Base-by-base conservation (phyloP, 1,284 basidiomycete genomes). In the Puccinia coronata region DNA sequence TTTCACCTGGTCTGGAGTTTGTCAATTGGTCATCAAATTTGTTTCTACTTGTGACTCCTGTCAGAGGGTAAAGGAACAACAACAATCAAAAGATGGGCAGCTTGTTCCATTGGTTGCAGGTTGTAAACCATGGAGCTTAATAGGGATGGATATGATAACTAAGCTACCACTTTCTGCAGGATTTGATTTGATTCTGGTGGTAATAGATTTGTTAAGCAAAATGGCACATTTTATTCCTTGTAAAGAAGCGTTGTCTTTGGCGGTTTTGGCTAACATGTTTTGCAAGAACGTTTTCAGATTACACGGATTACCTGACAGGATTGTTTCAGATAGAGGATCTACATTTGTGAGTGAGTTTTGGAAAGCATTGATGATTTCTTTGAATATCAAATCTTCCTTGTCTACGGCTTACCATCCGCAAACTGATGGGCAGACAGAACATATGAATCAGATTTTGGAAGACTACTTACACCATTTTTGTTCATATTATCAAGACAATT, bases 361-460 rank as follows among this genome's bases (percentile, higher is more conserved):
- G 75, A 31, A 36, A 28, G 5, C 36, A 47, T 16, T 77, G 5
- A 53, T 31, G n/a, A 43, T 5, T n/a, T 18, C 14, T 8, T 77
- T 77, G 41, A 20, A 43, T 31, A 77, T 67, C 4, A 23, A 51
- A 31, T 28, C 61, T 9, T 25, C n/a, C 3, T n/a, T 28, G 11
- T 77, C 61, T 34, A 77, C 75, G 16, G 75, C 75, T 12, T 77
- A 77, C 51, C 75, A 77, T 28, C 74, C 57, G 12, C 74, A 76
- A 23, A 63, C 57, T 5, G 73, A 75, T 57, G 47, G 71, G 6
- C 71, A 79, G 57, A 49, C 63, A 5, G 51, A 53, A 20, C 23
- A n/a, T 5, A 63, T 63, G n/a, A 63, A 63, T 63, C 59, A 16
- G 25, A 28, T 63, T 20, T 31, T 63, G 34, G 59, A 31, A 20